Conservation (phyloP, 2,329 filamentous ascomycete species). For the Dactylellina cionopaga region DNA sequence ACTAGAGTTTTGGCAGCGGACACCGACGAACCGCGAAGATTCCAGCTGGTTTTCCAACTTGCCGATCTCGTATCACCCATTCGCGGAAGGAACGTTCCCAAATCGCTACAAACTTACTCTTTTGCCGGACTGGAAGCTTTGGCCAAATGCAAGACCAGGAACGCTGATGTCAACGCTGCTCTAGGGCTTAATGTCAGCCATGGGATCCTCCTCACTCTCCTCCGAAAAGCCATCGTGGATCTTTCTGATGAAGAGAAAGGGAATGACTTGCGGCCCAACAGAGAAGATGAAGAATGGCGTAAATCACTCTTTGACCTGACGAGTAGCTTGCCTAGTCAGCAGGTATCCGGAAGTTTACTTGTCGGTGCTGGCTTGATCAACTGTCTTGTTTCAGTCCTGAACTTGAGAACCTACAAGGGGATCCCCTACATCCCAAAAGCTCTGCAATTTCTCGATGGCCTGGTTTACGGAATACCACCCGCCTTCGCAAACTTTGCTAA, state of each 20-base stretch:
- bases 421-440: slow-evolving; percentile 85
- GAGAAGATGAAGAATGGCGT: slow-evolving; percentile 86
- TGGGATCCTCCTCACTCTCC: slow-evolving; percentile 90
- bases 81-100: slow-evolving; percentile 68
- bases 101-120: slow-evolving; percentile 82
- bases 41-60: slow-evolving; percentile 90
- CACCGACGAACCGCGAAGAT: slow-evolving; percentile 84
- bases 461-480: slow-evolving; percentile 85
- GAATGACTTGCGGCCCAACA: slow-evolving; percentile 68
- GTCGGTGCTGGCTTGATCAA: slow-evolving; percentile 89
- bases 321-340: slow-evolving; percentile 78
- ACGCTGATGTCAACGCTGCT: slow-evolving; percentile 85
- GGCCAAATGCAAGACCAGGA: slow-evolving; percentile 78
- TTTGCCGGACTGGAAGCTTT: slow-evolving; percentile 86
- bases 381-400: slow-evolving; percentile 87
- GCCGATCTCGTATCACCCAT: slow-evolving; percentile 79
- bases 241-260: slow-evolving; percentile 72
- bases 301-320: slow-evolving; percentile 89
- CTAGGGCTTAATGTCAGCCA: slow-evolving; percentile 96
- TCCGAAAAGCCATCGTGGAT: slow-evolving; percentile 87
- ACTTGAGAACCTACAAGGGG: slow-evolving; percentile 80
- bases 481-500: slow-evolving; percentile 84
- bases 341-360: slow-evolving; percentile 81
- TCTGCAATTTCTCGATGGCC: slow-evolving; percentile 84
- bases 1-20: slow-evolving; percentile 88